Evolutionary conservation across 805 yeast species (phyloP), one percentile per base, ranked within the genome.

Genomic region (Brettanomyces nanus): DNA sequence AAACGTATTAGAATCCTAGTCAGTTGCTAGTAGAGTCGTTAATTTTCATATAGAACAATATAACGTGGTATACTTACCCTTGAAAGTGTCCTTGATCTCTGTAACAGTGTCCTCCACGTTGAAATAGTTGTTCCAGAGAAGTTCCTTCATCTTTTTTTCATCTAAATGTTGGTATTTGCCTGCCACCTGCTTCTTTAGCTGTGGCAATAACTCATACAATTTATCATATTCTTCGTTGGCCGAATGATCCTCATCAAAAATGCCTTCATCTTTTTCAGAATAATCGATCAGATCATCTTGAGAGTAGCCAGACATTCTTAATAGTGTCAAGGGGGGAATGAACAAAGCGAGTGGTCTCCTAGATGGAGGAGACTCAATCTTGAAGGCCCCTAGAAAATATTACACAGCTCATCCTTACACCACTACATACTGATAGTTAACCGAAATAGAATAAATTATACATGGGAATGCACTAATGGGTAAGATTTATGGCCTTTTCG

Each of bases 111-210:
- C 68, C 4, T 69, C 73, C 4, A 76, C 49, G 31, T 73, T 77
- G 50, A 71, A 71, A 51, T 77, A 77, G 46, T 75, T 73, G 45
- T 63, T 64, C 70, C 79, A 80, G 9, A 82, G 61, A 0, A 75
- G 61, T 45, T 76, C 80, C 48, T 76, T 72, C 42, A 81, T 55
- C 33, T 69, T 74, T 11, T 61, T 48, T 19, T 75, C 80, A 6
- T 65, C 61, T 33, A 74, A 65, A 9, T 21, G 20, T 38, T 66
- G 62, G 46, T 68, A 71, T 23, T 35, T 35, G 6, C 59, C 59
- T 15, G 46, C 53, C 26, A 71, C 45, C 37, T 54, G 47, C 26
- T 51, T 39, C 50, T 66, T 69, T 17, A 74, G 54, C 19, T 45
- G 28, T 1, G 80, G 80, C 21, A 75, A 53, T 11, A 61, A 40